These are phyloP conservation scores for Asparagopsis taxiformis DNA, from an alignment of 31 red algal species.

Conservation along the genomic window DNA sequence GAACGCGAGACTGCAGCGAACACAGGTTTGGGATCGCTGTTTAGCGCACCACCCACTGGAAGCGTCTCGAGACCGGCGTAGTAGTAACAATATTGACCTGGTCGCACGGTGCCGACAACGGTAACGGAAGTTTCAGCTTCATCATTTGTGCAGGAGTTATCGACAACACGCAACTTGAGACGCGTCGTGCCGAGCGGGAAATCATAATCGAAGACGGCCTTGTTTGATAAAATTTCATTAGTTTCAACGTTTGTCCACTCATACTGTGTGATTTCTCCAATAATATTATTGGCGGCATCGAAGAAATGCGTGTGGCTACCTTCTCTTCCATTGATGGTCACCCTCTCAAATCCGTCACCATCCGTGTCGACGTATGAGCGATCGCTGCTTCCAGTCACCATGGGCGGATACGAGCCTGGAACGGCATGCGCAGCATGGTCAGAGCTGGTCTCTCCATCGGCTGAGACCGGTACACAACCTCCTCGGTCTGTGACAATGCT, in stretches of 20 bases:
- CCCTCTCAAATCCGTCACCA: constrained; percentile 51
- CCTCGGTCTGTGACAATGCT: neutral
- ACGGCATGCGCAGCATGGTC: constrained; percentile 70
- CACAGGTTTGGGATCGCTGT: constrained; percentile 2
- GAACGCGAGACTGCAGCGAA: constrained; percentile 35
- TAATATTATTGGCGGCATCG: constrained; percentile 32
- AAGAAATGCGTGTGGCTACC: constrained; percentile 78
- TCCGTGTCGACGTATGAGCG: constrained; percentile 51
- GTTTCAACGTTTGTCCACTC: constrained; percentile 62
- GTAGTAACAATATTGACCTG: constrained; percentile 69
- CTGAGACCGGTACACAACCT: constrained; percentile 35
- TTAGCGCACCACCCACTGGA: constrained; percentile 15
- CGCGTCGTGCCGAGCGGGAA: constrained; percentile 67
- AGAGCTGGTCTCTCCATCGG: constrained; percentile 1
- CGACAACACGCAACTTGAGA: constrained; percentile 50
- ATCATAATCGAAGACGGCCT: constrained; percentile 16
- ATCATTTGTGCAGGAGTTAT: constrained; percentile 44
- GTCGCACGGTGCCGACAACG: constrained; percentile 48
- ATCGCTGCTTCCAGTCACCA: constrained; percentile 28
- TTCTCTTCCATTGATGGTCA: constrained; percentile 50
- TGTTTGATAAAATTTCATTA: constrained; percentile 29
- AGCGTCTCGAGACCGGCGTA: constrained; percentile 11
- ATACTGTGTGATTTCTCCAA: constrained; percentile 41
- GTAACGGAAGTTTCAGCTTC: constrained; percentile 63
- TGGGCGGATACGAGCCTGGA: constrained; percentile 57